Conservation (phyloP, 2,329 filamentous ascomycete species). For the Ophiostoma ips region DNA sequence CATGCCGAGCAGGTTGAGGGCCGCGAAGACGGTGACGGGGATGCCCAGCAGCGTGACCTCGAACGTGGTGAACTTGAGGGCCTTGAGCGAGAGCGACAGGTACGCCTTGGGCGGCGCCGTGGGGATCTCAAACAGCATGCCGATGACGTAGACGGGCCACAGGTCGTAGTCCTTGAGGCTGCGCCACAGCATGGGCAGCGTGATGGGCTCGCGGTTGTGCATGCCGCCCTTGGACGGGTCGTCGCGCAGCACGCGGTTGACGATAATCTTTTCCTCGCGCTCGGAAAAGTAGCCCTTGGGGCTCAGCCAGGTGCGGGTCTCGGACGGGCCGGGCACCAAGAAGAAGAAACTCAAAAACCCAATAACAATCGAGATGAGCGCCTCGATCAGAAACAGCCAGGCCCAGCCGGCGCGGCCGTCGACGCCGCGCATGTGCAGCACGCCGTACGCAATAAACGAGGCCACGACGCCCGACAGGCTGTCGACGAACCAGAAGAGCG, state of each 20-base stretch:
- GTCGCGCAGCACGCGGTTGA: conserved; percentile 42
- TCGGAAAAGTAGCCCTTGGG: conserved; percentile 42
- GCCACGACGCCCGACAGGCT: conserved; percentile 21
- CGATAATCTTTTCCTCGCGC: conserved; percentile 41
- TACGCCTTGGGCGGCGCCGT: conserved; percentile 6
- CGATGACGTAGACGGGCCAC: conserved; percentile 13
- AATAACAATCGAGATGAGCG: conserved; percentile 26
- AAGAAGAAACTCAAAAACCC: conserved; percentile 33
- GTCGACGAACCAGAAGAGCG: conserved; percentile 21
- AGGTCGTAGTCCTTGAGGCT: conserved; percentile 11
- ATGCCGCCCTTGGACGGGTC: conserved; percentile 45
- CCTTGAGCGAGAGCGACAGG: conserved; percentile 10
- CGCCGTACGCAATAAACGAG: conserved; percentile 22
- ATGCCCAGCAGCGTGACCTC: conserved; percentile 12
- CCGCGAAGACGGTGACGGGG: background rate
- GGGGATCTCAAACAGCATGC: conserved; percentile 9
- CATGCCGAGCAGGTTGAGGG: background rate
- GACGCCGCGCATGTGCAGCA: conserved; percentile 24
- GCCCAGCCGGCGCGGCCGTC: conserved; percentile 23
- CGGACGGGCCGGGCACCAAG: conserved; percentile 28
- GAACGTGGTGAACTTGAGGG: conserved; percentile 11
- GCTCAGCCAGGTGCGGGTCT: conserved; percentile 31
- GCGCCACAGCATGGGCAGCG: conserved; percentile 19
- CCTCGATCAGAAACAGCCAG: conserved; percentile 41
- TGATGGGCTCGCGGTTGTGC: conserved; percentile 43